Percentiles rank a stretch among this genome's conserved stretches.
These are phyloP conservation scores for Termitomyces sp. DNA, from an alignment of 768 basidiomycete species.

Conservation along the genomic window DNA sequence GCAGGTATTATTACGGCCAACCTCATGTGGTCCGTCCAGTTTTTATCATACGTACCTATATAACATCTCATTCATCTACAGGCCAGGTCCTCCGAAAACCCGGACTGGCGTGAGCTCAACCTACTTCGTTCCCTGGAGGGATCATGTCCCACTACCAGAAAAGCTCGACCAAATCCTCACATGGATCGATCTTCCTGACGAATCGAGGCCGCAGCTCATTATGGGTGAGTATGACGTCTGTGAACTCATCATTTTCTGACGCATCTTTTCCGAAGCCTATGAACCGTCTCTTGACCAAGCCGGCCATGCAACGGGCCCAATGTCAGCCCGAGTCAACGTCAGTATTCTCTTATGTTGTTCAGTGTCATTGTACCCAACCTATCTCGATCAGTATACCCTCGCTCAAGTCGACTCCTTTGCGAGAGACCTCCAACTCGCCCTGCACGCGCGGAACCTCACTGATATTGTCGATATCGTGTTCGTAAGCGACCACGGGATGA, in stretches of 20 bases:
- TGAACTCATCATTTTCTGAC: constrained; percentile 13
- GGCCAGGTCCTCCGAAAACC: constrained; percentile 82
- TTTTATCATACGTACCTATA: neutral
- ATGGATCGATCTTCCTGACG: constrained; percentile 80
- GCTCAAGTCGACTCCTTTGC: constrained; percentile 68
- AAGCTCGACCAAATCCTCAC: constrained; percentile 73
- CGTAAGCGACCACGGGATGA: constrained; percentile 92
- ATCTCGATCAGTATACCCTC: constrained; percentile 48
- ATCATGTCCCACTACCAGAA: constrained; percentile 55
- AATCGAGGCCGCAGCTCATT: constrained; percentile 71
- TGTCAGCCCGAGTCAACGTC: constrained; percentile 67
- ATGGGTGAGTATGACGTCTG: constrained; percentile 37
- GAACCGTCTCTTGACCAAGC: constrained; percentile 86
- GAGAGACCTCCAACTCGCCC: constrained; percentile 53
- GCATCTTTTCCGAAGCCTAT: constrained; percentile 44
- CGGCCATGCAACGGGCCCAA: constrained; percentile 67
- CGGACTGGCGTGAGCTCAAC: constrained; percentile 57
- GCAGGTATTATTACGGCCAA: constrained; percentile 76
- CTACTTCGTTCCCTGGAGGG: constrained; percentile 78
- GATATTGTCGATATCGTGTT: constrained; percentile 86
- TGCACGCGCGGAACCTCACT: constrained; percentile 68
- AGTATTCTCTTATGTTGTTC: constrained; percentile 16
- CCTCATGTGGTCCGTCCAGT: constrained; percentile 75
- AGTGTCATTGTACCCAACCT: neutral
- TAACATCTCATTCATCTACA: constrained; percentile 18